Conservation (phyloP, 441 rosid genomes). For the Lepidium campestre region DNA sequence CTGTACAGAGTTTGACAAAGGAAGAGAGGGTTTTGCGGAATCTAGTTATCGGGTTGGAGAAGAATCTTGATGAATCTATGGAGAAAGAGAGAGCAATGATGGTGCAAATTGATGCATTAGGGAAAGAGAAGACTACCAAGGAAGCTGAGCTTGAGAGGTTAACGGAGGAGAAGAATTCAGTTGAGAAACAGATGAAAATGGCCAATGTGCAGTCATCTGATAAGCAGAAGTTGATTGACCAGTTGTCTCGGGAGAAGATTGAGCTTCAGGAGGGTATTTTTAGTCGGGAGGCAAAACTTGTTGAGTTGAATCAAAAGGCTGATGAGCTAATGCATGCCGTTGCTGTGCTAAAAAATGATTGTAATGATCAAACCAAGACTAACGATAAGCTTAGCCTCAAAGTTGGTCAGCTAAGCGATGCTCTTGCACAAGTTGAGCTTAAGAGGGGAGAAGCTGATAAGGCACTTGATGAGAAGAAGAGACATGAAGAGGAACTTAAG, state of each 20-base stretch:
- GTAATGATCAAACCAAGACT: constrained; percentile 27
- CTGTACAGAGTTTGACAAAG: constrained; percentile 19
- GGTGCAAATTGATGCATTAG: constrained; percentile 1
- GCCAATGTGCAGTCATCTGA: constrained; percentile 25
- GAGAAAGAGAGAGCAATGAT: constrained; percentile 13
- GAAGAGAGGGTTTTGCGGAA: constrained; percentile 37
- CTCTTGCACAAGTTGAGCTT: constrained; percentile 27
- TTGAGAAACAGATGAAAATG: constrained; percentile 21
- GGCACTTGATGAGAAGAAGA: constrained; percentile 36
- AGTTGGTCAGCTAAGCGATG: constrained; percentile 28
- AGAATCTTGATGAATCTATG: constrained; percentile 12
- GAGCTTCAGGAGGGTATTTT: constrained; percentile 42
- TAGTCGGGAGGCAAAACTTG: constrained; percentile 36
- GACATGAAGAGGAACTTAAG: constrained; percentile 26
- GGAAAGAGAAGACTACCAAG: constrained; percentile 22
- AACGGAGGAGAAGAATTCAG: constrained; percentile 5
- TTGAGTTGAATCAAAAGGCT: constrained; percentile 33
- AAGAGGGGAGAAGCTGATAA: constrained; percentile 40
- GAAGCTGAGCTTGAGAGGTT: constrained; percentile 23
- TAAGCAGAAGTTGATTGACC: constrained; percentile 29
- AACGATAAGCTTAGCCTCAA: constrained; percentile 30
- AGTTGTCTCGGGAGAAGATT: constrained; percentile 35
- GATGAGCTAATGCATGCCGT: constrained; percentile 30
- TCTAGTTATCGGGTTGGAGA: constrained; percentile 26
- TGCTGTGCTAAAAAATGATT: constrained; percentile 28